These are phyloP conservation scores for Sporisorium sorghi DNA, from an alignment of 1,284 basidiomycete species.

Conservation along the genomic window DNA sequence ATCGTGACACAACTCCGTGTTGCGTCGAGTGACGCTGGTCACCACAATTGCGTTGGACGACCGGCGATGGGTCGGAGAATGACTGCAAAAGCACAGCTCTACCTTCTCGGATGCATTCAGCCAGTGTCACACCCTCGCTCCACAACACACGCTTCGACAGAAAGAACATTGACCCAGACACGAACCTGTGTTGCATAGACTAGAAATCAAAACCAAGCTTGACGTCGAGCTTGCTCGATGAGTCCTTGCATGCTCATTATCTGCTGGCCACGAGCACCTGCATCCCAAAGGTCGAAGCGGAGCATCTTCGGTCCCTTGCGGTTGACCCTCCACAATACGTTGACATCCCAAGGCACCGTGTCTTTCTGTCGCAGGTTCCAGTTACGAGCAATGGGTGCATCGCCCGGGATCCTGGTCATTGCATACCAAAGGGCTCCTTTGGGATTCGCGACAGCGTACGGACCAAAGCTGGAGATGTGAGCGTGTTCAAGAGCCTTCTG, in stretches of 20 bases:
- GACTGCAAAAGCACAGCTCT: too few species aligned
- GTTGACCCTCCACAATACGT: background rate
- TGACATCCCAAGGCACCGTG: background rate
- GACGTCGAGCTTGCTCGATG: too few species aligned
- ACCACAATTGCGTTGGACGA: background rate
- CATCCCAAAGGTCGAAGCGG: background rate
- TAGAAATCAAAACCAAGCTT: too few species aligned
- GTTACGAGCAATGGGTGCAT: background rate
- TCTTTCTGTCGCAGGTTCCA: slow-evolving; percentile 1
- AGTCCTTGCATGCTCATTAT: too few species aligned
- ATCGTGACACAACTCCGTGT: background rate
- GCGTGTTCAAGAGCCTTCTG: background rate
- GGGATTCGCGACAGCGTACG: slow-evolving; percentile 3
- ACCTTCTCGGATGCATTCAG: too few species aligned
- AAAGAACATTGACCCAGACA: too few species aligned
- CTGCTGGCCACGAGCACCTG: too few species aligned
- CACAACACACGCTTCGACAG: too few species aligned
- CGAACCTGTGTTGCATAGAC: too few species aligned
- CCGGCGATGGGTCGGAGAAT: too few species aligned
- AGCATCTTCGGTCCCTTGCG: background rate
- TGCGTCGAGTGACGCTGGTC: background rate
- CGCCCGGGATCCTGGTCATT: background rate
- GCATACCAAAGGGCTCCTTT: background rate
- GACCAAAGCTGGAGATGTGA: background rate
- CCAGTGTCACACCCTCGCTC: too few species aligned